Conservation (phyloP, 352 stramenopile species). For the Globisporangium barbulae region DNA sequence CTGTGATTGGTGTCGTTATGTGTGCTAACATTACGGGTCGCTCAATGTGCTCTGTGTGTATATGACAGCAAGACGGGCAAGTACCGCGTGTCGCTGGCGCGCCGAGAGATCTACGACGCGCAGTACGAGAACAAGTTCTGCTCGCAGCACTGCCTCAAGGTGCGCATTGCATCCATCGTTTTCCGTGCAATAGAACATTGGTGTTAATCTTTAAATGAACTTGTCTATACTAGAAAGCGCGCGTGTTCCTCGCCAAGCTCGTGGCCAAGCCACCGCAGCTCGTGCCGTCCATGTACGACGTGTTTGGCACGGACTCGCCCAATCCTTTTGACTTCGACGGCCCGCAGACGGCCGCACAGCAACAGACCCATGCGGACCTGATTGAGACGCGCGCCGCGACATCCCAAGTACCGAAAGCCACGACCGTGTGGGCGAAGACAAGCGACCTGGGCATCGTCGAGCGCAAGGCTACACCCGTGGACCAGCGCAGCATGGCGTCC, state of each 20-base stretch:
- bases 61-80: constrained; percentile 50
- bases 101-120: constrained; percentile 81
- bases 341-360: constrained; percentile 10
- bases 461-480: constrained; percentile 29
- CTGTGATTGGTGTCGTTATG: constrained; percentile 3
- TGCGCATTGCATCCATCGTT: constrained; percentile 16
- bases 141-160: constrained; percentile 62
- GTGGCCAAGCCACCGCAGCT: constrained; percentile 77
- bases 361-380: not conserved
- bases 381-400: not conserved
- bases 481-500: constrained; percentile 21
- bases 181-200: not conserved
- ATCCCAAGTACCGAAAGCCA: constrained; percentile 32
- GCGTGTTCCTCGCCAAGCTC: constrained; percentile 55
- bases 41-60: not conserved
- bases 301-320: constrained; percentile 77
- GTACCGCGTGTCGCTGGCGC: constrained; percentile 67
- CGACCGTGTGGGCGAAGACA: constrained; percentile 74
- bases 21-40: not conserved
- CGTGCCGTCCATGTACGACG: constrained; percentile 68
- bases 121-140: constrained; percentile 81
- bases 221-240: constrained; percentile 55
- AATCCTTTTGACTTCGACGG: constrained; percentile 66
- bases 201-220: not conserved
- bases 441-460: constrained; percentile 67